Conservation (phyloP, 2,329 filamentous ascomycete genomes). For the Ascosphaera pollenicola region DNA sequence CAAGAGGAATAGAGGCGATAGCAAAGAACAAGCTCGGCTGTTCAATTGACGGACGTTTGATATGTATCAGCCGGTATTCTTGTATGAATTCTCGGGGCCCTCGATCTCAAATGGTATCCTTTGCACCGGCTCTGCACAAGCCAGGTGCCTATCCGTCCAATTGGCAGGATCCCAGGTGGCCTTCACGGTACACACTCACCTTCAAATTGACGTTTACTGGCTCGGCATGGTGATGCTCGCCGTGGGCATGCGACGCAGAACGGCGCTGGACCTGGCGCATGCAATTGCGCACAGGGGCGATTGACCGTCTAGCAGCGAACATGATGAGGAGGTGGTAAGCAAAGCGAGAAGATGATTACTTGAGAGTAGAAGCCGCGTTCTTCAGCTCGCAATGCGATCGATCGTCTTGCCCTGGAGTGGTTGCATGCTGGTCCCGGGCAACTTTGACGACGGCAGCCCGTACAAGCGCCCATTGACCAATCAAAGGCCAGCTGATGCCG, state of each 20-base stretch:
- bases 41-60: conserved; percentile 1
- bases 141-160: too few species aligned
- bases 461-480: conserved; percentile 9
- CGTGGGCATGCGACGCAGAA: conserved; percentile 19
- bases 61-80: not conserved
- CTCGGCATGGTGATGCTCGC: conserved; percentile 14
- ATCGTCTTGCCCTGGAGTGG: conserved; percentile 7
- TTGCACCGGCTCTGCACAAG: too few species aligned
- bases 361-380: too few species aligned
- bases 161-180: too few species aligned
- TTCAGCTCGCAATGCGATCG: not conserved
- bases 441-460: conserved; percentile 13
- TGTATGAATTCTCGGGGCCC: not conserved
- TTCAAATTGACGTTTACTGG: conserved; percentile 16
- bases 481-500: conserved; percentile 10
- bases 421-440: conserved; percentile 15
- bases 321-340: conserved; percentile 14
- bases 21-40: conserved; percentile 27
- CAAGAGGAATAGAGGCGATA: conserved; percentile 20
- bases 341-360: conserved; percentile 3
- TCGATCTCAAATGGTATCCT: too few species aligned
- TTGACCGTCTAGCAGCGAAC: conserved; percentile 20
- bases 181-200: not conserved
- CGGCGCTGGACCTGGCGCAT: conserved; percentile 22
- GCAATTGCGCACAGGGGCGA: conserved; percentile 15